These are phyloP conservation scores for Rhazya stricta DNA, from an alignment of 257 asterid species.

Conservation along the genomic window DNA sequence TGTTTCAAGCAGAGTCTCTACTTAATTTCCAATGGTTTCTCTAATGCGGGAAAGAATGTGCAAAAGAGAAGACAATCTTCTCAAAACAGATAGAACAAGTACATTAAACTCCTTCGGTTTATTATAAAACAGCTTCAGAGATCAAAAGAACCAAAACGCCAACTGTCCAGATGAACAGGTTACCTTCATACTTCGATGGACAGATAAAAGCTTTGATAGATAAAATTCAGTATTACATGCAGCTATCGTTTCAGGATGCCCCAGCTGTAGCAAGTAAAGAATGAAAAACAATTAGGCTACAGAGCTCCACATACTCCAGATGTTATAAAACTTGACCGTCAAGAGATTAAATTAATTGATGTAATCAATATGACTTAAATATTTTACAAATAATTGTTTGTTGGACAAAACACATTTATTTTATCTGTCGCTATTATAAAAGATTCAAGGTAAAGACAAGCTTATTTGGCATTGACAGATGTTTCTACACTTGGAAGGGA, in stretches of 20 bases:
- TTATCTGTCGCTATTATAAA: too few species aligned
- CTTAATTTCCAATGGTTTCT: too few species aligned
- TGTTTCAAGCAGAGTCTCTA: background rate
- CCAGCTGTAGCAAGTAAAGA: slow-evolving; percentile 54
- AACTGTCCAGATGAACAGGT: background rate
- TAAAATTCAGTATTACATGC: slow-evolving; percentile 97
- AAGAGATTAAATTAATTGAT: too few species aligned
- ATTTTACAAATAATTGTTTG: too few species aligned
- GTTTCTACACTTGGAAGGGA: too few species aligned
- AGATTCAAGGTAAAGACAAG: too few species aligned
- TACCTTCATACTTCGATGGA: slow-evolving; percentile 99
- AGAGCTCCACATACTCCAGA: background rate
- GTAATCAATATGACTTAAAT: too few species aligned
- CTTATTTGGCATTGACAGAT: too few species aligned
- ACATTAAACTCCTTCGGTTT: background rate
- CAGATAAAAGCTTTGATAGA: slow-evolving; percentile 72
- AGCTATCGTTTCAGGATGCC: slow-evolving; percentile 91
- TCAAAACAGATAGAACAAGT: background rate
- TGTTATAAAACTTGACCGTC: too few species aligned
- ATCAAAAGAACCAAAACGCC: background rate
- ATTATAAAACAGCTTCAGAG: background rate
- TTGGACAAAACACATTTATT: too few species aligned
- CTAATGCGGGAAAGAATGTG: background rate
- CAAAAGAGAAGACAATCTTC: background rate
- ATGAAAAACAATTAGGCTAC: slow-evolving; percentile 16